Percentiles rank a stretch among this genome's conserved stretches.
Conservation (phyloP, 1,284 basidiomycete genomes). For the Porodaedalea pini region DNA sequence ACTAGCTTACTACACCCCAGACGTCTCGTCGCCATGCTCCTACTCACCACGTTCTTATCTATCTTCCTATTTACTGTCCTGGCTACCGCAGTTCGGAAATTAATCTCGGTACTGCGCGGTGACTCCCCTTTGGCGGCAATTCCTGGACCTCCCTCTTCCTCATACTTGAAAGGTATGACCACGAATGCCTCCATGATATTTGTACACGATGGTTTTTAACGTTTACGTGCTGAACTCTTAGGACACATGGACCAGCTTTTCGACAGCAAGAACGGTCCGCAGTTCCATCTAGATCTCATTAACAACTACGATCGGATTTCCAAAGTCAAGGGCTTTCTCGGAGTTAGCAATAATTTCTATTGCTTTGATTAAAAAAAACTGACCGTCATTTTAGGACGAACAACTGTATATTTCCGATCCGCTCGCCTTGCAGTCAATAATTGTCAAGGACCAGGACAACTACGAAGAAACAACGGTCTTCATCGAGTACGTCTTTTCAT, state of each 20-base stretch:
- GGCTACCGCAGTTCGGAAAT: no score
- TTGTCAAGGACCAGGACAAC: constrained; percentile 28
- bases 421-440: constrained; percentile 25
- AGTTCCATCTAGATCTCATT: constrained; percentile 43
- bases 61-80: no score
- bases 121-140: no score
- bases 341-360: constrained; percentile 39
- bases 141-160: constrained; percentile 32
- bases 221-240: no score
- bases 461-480: constrained; percentile 26
- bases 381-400: constrained; percentile 21
- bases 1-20: no score
- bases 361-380: neutral
- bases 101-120: no score
- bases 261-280: constrained; percentile 37
- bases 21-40: no score
- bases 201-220: no score
- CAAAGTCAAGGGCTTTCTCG: constrained; percentile 49
- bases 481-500: constrained; percentile 20
- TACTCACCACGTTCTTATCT: no score
- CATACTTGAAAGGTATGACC: constrained; percentile 47
- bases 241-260: constrained; percentile 49
- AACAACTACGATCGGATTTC: constrained; percentile 45
- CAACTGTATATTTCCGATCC: constrained; percentile 28
- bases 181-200: no score